Percentiles rank a stretch among this genome's conserved stretches.
Evolutionary conservation across 345 rosid species (phyloP).

Genomic region (Salix koriyanagi): DNA sequence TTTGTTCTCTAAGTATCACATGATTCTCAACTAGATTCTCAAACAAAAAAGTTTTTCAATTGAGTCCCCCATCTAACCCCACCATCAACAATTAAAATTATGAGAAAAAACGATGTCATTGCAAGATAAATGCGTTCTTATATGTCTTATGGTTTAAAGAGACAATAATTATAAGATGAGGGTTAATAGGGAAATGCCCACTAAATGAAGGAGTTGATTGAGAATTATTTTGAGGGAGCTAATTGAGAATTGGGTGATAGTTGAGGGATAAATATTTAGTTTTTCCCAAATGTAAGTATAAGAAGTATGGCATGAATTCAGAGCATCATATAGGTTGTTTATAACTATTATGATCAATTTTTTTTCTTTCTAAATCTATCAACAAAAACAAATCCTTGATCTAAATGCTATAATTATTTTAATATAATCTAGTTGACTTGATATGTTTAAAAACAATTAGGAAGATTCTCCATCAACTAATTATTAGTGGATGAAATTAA

Average conservation of each 20-base stretch:
- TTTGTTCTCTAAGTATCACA: no score
- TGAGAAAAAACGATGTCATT: no score
- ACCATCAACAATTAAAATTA: no score
- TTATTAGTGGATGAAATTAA: no score
- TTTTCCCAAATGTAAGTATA: background rate
- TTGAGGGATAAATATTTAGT: background rate
- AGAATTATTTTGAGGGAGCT: background rate
- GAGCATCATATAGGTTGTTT: background rate
- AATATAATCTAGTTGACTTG: no score
- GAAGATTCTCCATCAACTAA: no score
- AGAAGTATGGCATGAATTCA: background rate
- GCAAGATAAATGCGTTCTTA: background rate
- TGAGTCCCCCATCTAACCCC: background rate
- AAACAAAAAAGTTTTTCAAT: no score
- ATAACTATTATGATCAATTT: no score
- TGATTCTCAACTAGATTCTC: background rate
- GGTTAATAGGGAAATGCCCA: background rate
- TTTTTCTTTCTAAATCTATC: no score
- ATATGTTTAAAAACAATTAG: no score
- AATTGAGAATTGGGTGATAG: background rate
- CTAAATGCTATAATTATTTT: no score
- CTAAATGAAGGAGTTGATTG: background rate
- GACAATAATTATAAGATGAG: background rate
- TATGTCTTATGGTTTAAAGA: background rate
- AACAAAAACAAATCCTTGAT: no score